Conservation (phyloP, 2,329 filamentous ascomycete genomes). For the Colletotrichum lentis region DNA sequence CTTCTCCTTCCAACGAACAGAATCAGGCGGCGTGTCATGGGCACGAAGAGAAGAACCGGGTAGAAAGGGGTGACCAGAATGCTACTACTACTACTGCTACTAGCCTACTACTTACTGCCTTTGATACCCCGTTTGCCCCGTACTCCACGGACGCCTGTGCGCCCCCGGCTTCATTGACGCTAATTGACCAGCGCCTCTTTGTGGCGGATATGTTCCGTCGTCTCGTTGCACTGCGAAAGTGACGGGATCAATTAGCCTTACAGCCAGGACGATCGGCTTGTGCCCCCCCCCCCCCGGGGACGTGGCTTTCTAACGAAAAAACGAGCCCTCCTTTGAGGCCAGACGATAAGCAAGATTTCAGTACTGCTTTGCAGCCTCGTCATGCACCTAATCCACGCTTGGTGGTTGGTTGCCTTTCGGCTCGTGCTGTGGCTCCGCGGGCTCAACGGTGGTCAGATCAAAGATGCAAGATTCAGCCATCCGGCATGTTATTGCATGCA, state of each 20-base stretch:
- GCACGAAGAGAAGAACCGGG: background rate
- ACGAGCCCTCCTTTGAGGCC: slow-evolving; percentile 22
- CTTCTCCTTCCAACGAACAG: background rate
- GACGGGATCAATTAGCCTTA: slow-evolving; percentile 16
- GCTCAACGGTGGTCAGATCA: background rate
- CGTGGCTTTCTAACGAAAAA: slow-evolving; percentile 32
- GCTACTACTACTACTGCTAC: background rate
- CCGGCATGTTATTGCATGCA: background rate
- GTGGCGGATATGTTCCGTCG: slow-evolving; percentile 26
- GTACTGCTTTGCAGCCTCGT: slow-evolving; percentile 26
- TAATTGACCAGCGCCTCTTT: slow-evolving; percentile 9
- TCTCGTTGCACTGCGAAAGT: slow-evolving; percentile 10
- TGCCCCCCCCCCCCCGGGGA: slow-evolving; percentile 4
- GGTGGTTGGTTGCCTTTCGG: background rate
- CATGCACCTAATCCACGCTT: slow-evolving; percentile 9
- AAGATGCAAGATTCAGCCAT: background rate
- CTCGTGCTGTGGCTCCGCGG: background rate
- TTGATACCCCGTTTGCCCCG: background rate
- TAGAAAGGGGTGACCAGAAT: background rate
- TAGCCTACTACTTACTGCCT: too few relatives aligned
- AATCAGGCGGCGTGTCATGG: background rate
- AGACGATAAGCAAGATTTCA: slow-evolving; percentile 14
- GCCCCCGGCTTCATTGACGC: slow-evolving; percentile 5
- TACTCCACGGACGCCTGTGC: background rate
- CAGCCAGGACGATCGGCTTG: slow-evolving; percentile 23